Evolutionary conservation across 306 rosid species (phyloP).

Genomic region (Acmispon strigosus): DNA sequence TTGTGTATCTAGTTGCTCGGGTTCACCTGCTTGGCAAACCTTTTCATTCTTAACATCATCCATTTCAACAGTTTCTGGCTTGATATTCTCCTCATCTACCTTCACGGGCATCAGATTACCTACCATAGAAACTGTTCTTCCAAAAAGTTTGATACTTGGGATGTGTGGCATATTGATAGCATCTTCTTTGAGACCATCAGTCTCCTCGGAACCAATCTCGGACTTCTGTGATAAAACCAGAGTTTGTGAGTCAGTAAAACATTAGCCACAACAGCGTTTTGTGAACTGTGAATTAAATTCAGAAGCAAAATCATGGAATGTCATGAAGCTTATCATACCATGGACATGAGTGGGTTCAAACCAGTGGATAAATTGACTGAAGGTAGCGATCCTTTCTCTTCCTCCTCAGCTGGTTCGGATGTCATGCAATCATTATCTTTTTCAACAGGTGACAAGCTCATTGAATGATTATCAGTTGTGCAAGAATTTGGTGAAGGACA

Average conservation of each 20-base stretch:
- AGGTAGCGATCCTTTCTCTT: constrained; percentile 33
- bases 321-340: constrained; percentile 41
- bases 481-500: constrained; percentile 62
- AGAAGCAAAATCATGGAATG: constrained; percentile 1
- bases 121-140: constrained; percentile 52
- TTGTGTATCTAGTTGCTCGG: constrained; percentile 26
- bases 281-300: neutral
- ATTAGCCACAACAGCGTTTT: neutral
- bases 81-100: constrained; percentile 18
- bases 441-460: constrained; percentile 33
- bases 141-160: constrained; percentile 72
- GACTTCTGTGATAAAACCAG: constrained; percentile 45
- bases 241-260: constrained; percentile 2
- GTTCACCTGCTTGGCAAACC: constrained; percentile 28
- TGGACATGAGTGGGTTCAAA: constrained; percentile 22
- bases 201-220: constrained; percentile 34
- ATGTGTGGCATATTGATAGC: neutral
- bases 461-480: constrained; percentile 54
- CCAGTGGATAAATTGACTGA: constrained; percentile 19
- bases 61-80: constrained; percentile 17
- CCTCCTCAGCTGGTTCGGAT: constrained; percentile 42
- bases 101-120: constrained; percentile 30
- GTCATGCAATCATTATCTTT: constrained; percentile 48
- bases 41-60: constrained; percentile 26
- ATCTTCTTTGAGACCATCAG: constrained; percentile 23